Evolutionary conservation across 768 basidiomycete species (phyloP).

Genomic region (Mycena polygramma): DNA sequence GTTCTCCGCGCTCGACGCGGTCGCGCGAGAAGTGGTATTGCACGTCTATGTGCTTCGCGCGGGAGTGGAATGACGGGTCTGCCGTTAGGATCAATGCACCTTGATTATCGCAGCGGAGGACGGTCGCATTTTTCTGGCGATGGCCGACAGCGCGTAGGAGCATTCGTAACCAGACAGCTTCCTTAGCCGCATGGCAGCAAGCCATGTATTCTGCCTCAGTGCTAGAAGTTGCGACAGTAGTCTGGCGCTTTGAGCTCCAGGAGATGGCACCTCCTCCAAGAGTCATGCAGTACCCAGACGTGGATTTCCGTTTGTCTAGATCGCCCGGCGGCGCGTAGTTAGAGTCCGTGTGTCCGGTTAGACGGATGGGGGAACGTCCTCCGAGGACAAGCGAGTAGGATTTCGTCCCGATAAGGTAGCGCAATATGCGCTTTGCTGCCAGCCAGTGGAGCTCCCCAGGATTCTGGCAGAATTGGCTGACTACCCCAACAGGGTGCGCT

Average conservation of each 20-base stretch:
- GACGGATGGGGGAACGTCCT: not conserved
- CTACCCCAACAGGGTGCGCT: slow-evolving; percentile 27
- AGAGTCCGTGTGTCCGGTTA: slow-evolving; percentile 12
- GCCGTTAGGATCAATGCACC: slow-evolving; percentile 39
- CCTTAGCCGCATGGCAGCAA: slow-evolving; percentile 35
- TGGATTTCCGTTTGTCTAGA: slow-evolving; percentile 17
- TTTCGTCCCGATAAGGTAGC: slow-evolving; percentile 48
- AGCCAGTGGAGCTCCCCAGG: slow-evolving; percentile 45
- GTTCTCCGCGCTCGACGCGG: slow-evolving; percentile 38
- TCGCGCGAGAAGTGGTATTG: slow-evolving; percentile 50
- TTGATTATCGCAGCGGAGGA: slow-evolving; percentile 44
- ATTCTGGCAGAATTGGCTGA: slow-evolving; percentile 36
- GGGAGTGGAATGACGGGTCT: slow-evolving; percentile 44
- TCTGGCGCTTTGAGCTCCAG: slow-evolving; percentile 40
- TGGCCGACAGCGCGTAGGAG: slow-evolving; percentile 22
- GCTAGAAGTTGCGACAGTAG: slow-evolving; percentile 38
- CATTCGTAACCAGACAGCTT: slow-evolving; percentile 39
- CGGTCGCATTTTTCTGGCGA: slow-evolving; percentile 2
- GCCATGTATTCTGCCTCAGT: slow-evolving; percentile 46
- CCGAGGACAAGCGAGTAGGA: not conserved
- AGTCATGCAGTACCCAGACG: slow-evolving; percentile 5
- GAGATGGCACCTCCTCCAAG: slow-evolving; percentile 10
- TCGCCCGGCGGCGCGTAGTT: slow-evolving; percentile 8
- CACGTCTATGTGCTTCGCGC: slow-evolving; percentile 51
- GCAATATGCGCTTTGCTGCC: slow-evolving; percentile 47